Evolutionary conservation across 371 early-diverging fungal genomes (phyloP).

Genomic region (Nematocida major): DNA sequence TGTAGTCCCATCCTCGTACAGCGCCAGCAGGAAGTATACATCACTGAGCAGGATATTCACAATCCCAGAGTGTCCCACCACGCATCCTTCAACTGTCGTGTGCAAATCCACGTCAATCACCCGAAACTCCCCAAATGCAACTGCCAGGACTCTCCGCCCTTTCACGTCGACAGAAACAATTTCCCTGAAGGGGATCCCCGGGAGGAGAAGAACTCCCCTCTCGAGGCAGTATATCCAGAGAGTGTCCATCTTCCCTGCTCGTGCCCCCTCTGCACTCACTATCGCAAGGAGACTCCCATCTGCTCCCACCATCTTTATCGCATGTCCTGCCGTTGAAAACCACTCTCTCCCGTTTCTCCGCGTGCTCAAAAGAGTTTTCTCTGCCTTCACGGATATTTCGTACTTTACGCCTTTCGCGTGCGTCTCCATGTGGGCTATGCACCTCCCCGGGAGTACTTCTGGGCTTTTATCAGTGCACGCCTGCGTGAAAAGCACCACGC

Average conservation of each 20-base stretch:
- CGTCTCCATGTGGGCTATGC: background rate
- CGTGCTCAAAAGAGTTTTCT: slow-evolving; percentile 22
- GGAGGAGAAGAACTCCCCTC: slow-evolving; percentile 55
- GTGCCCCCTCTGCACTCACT: background rate
- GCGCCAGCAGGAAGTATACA: slow-evolving; percentile 55
- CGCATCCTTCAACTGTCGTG: background rate
- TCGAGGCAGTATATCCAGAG: slow-evolving; percentile 53
- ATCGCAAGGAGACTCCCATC: slow-evolving; percentile 36
- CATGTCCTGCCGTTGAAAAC: slow-evolving; percentile 45
- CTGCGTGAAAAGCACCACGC: slow-evolving; percentile 9
- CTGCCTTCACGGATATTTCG: slow-evolving; percentile 36
- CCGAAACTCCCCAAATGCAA: slow-evolving; percentile 33
- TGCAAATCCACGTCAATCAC: slow-evolving; percentile 49
- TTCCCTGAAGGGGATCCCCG: slow-evolving; percentile 47
- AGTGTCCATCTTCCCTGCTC: slow-evolving; percentile 4
- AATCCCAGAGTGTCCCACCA: slow-evolving; percentile 6
- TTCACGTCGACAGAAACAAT: slow-evolving; percentile 52
- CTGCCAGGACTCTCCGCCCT: slow-evolving; percentile 41
- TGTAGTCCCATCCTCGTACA: slow-evolving; percentile 43
- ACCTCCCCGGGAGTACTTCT: slow-evolving; percentile 1
- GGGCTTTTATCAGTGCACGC: background rate
- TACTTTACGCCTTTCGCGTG: slow-evolving; percentile 23
- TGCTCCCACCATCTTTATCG: slow-evolving; percentile 40
- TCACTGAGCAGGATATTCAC: slow-evolving; percentile 45
- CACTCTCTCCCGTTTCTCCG: slow-evolving; percentile 42